Base-by-base conservation (phyloP, 768 basidiomycete species). In the Suillus fuscotomentosus region DNA sequence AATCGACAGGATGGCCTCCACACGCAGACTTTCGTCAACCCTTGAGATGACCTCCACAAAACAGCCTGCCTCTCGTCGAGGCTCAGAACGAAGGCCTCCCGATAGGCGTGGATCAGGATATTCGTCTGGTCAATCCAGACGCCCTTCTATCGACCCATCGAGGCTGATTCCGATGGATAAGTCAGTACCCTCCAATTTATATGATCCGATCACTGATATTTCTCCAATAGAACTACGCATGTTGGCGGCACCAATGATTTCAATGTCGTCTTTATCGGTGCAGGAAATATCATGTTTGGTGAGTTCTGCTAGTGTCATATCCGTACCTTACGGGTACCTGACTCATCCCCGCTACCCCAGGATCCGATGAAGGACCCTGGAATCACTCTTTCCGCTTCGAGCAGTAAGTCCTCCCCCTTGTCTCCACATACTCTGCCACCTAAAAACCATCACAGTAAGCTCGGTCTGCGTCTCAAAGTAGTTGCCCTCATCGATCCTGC, bases 221-320 rank as follows among this genome's bases (percentile, higher is more conserved):
- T 56, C 43, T 60, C 9, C 0, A 56, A 72, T 76, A 88, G 85
- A 73, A 74, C 78, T 62, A 77, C 78, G 68, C 82, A 85, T 57
- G 72, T 87, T 61, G 81, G 81, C 61, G 89, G 88, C 17, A 77
- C 86, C 56, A 86, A 90, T 68, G 83, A 89, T 72, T 97, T 97
- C 84, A 97, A 97, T 75, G 89, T 99, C 61, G 87, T 97, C 75
- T 95, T 97, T 77, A 82, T 99, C 69, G 96, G 96, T 60, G 96
- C 96, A 34, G 96, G 95, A 17, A 97, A 97, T 79, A 96, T 98
- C 80, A 97, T 97, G 95, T 99, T 99, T 74, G 96, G 95, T 87
- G 61, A 63, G 79, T 64, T 42, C 42, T 38, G n/a, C 45, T 41
- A 27, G 15, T 60, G 50, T 42, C 62, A 64, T 50, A 48, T 60